Conservation (phyloP, 2,329 filamentous ascomycete species). For the Ilyonectria mors-panacis region DNA sequence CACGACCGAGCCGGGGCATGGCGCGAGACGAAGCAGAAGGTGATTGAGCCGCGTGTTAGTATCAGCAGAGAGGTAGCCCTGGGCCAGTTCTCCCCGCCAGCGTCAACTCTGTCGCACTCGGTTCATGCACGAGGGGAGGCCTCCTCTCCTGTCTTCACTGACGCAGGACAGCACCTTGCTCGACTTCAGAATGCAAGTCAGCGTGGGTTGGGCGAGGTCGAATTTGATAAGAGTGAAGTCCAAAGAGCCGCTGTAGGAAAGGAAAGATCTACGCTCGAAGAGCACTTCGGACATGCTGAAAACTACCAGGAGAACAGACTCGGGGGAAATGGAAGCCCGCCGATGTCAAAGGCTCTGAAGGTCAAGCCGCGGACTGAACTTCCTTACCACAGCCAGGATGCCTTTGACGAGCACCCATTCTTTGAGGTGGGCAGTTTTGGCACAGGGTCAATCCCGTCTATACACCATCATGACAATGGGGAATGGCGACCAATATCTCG, state of each 20-base stretch:
- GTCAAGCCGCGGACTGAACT: background rate
- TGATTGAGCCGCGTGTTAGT: slow-evolving; percentile 35
- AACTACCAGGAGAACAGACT: background rate
- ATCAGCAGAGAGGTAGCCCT: slow-evolving; percentile 32
- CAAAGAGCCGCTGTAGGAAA: background rate
- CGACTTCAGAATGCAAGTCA: slow-evolving; percentile 16
- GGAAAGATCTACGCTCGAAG: background rate
- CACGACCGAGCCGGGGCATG: slow-evolving; percentile 33
- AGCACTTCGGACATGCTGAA: background rate
- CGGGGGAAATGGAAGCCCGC: slow-evolving; percentile 8
- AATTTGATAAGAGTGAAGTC: background rate
- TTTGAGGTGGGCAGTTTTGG: slow-evolving; percentile 32
- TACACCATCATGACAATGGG: slow-evolving; percentile 28
- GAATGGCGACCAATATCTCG: slow-evolving; percentile 32
- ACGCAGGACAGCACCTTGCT: slow-evolving; percentile 21
- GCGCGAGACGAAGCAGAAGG: slow-evolving; percentile 32
- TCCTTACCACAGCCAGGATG: slow-evolving; percentile 19
- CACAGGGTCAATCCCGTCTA: slow-evolving; percentile 25
- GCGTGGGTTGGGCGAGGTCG: background rate
- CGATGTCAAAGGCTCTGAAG: slow-evolving; percentile 4
- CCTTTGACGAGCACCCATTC: slow-evolving; percentile 35
- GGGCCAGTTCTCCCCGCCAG: slow-evolving; percentile 33
- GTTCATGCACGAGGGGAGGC: slow-evolving; percentile 1
- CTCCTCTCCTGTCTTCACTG: slow-evolving; percentile 13
- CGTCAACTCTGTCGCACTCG: slow-evolving; percentile 16